Evolutionary conservation across 495 filamentous ascomycete genomes (phyloP).

Genomic region (Trypethelium eluteriae): DNA sequence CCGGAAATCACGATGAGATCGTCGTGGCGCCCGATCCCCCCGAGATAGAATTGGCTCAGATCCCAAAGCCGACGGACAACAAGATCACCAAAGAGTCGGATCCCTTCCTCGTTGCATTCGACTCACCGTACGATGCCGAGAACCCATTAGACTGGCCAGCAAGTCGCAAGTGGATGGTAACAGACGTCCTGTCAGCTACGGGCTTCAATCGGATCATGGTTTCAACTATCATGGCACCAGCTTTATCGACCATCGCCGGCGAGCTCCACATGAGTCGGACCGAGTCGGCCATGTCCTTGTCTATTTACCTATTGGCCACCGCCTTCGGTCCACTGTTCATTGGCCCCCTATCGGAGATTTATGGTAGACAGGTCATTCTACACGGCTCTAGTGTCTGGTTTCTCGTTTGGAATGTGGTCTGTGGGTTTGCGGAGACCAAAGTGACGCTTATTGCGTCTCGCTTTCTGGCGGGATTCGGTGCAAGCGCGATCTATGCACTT

Average conservation of each 20-base stretch:
- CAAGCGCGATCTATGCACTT: slow-evolving; percentile 43
- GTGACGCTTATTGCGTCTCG: slow-evolving; percentile 49
- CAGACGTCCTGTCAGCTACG: slow-evolving; percentile 19
- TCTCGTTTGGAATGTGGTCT: slow-evolving; percentile 51
- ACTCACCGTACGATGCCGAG: slow-evolving; percentile 10
- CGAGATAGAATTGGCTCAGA: too few relatives aligned
- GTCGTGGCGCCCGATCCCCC: too few relatives aligned
- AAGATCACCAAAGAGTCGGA: too few relatives aligned
- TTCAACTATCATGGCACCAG: slow-evolving; percentile 29
- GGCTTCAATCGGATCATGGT: slow-evolving; percentile 28
- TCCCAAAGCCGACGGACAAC: too few relatives aligned
- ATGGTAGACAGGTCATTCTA: slow-evolving; percentile 47
- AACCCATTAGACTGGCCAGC: slow-evolving; percentile 16
- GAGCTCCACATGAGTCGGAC: slow-evolving; percentile 23
- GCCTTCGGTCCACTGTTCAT: slow-evolving; percentile 51
- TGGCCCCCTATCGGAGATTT: slow-evolving; percentile 55
- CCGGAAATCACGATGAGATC: too few relatives aligned
- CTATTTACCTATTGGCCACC: slow-evolving; percentile 45
- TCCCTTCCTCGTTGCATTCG: background rate
- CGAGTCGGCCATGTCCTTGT: slow-evolving; percentile 24
- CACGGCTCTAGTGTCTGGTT: slow-evolving; percentile 59
- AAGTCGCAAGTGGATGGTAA: slow-evolving; percentile 22
- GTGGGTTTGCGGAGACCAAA: slow-evolving; percentile 46
- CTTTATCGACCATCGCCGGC: slow-evolving; percentile 19
- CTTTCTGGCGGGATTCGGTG: slow-evolving; percentile 53